phyloP scores from a whole-genome alignment of 768 basidiomycete species.

The Multifurca ochricompacta region DNA sequence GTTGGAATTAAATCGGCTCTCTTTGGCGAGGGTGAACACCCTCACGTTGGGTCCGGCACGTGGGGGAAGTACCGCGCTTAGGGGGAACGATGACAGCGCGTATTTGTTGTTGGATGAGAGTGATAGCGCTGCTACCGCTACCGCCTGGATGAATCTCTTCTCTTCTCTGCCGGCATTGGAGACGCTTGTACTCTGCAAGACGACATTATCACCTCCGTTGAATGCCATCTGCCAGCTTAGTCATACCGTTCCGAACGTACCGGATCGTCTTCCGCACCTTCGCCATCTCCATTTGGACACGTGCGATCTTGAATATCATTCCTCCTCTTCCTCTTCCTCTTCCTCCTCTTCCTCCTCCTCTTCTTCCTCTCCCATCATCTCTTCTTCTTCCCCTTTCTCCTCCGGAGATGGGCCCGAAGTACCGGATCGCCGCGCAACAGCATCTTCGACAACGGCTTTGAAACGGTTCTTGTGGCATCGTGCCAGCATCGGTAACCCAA shows the following conservation, averaged over 20 bases:
- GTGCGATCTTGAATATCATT: neutral
- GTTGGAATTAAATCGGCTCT: neutral
- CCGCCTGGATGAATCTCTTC: neutral
- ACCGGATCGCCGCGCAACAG: neutral
- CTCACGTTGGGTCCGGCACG: neutral
- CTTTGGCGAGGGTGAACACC: neutral
- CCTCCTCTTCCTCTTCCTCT: too few relatives aligned
- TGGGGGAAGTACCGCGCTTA: neutral
- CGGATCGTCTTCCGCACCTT: conserved; percentile 6
- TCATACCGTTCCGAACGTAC: neutral
- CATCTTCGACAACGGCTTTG: neutral
- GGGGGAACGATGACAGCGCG: neutral
- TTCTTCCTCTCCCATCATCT: too few relatives aligned
- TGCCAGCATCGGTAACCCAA: neutral
- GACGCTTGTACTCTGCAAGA: neutral
- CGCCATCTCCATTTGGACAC: neutral
- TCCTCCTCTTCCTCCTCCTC: too few relatives aligned
- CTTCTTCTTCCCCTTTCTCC: too few relatives aligned
- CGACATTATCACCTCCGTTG: neutral
- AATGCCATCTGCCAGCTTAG: neutral
- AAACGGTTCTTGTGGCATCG: neutral
- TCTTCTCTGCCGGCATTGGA: neutral
- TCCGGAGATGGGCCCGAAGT: neutral
- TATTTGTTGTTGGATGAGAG: neutral
- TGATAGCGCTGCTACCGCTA: too few relatives aligned